Evolutionary conservation across 2,329 filamentous ascomycete species (phyloP), one percentile per base, ranked within the genome.

Genomic region (Pseudogymnoascus sp.): DNA sequence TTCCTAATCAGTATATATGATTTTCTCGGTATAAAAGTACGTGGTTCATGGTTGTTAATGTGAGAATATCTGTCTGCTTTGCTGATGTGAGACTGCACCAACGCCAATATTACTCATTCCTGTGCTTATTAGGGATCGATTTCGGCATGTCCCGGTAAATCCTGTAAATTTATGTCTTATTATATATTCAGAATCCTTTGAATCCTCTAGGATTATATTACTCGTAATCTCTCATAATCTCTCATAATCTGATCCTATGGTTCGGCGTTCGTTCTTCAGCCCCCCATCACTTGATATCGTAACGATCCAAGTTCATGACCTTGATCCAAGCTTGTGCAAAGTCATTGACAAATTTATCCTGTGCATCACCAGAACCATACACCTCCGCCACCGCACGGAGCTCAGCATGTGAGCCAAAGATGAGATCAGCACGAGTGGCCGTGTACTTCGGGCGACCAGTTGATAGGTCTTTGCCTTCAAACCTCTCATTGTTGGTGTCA

Each of bases 281-380:
- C 18, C 35, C 35, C 12, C 4, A 15, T 27, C 39, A 35, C 61
- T 65, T 67, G 5, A 80, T 64, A 65, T 85, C 82, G 68, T 78
- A 86, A 42, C 82, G 79, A 68, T 86, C 82, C 66, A 81, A 69
- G 65, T 81, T 80, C 80, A 82, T 83, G 18, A 86, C 78, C 80
- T 86, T 86, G 63, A 76, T 74, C 82, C 82, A 85, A 15, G 80
- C 81, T 25, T 74, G 72, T 9, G 83, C 77, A 69, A 86, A 86
- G 73, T 85, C 82, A 70, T 77, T 78, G 58, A 79, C 76, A 63
- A 85, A 81, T 74, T 80, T 81, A 58, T 79, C 75, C 62, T 79
- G 68, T 33, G 74, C 76, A 65, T 81, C 82, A 2, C 74, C 67
- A 62, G 74, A 73, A 39, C 74, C 82, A 68, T 85, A 86, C 1